Base-by-base conservation (phyloP, 2,329 filamentous ascomycete species). In the Fusarium praegraminearum region DNA sequence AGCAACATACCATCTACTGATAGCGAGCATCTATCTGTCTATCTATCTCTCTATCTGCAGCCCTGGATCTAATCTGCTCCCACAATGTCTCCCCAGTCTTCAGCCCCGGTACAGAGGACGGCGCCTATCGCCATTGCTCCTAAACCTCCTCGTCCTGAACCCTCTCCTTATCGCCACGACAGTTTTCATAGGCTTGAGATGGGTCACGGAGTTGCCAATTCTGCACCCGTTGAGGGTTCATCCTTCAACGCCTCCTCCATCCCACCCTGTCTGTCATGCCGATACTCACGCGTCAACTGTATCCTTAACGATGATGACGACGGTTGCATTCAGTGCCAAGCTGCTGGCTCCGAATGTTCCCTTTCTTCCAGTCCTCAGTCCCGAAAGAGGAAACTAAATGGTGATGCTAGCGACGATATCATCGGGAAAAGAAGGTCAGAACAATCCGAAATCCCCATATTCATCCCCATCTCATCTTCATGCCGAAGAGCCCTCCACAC, bases 261-360 rank as follows among this genome's bases (percentile, higher is more conserved):
- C 61, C 82, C 86, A 58, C 87, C 89, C 40, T 93, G 91, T 80
- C 91, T 93, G 81, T 88, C 91, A 63, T 96, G 93, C 79, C 86
- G 90, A 68, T 86, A 87, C 79, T 88, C 91, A 71, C 91, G 92
- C 78, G 89, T 88, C 75, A 90, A 90, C 80, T 96, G 93, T 81
- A 89, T 93, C 67, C 87, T 92, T 77, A 82, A 81, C 71, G 90
- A 93, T 76, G 92, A 95, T 78, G 91, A 91, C 70, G 89, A 92
- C 73, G 83, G 86, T 71, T 96, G 93, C 80, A 86, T 93, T 67
- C 85, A 93, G 68, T 97, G 93, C 80, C 90, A 93, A 77, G 89
- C 90, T 78, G 90, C 91, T 80, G 91, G 90, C 75, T 88, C 92
- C 76, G 90, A 93, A 72, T 96, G 93, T 80, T 94, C 93, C 44